These are phyloP conservation scores for Aspergillus carbonarius DNA, from an alignment of 2,329 filamentous ascomycete genomes.

Conservation along the genomic window DNA sequence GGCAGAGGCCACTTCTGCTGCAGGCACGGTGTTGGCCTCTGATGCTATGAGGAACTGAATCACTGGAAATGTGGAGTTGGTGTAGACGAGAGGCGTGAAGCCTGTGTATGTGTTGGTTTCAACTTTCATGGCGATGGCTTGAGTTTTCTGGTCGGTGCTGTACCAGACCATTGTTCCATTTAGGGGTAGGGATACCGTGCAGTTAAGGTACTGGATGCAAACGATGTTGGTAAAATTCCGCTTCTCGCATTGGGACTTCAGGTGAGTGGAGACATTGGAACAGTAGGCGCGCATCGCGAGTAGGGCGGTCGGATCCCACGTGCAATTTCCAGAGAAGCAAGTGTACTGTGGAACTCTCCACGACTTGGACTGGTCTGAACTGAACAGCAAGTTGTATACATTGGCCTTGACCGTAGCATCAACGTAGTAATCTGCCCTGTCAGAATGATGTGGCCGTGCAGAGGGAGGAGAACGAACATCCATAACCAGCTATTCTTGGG, in stretches of 20 bases:
- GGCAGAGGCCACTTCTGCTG: not conserved
- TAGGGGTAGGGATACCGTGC: no score
- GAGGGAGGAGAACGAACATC: no score
- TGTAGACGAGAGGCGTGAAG: not conserved
- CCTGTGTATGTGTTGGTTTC: no score
- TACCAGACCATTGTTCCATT: no score
- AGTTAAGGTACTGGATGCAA: no score
- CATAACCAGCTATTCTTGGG: no score
- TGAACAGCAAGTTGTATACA: conserved; percentile 13
- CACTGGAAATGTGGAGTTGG: not conserved
- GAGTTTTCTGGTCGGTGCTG: no score
- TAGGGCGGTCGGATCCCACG: conserved; percentile 10
- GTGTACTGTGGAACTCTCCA: conserved; percentile 11
- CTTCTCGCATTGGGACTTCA: not conserved
- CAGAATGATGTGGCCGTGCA: no score
- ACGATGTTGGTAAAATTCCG: no score
- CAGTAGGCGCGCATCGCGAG: conserved; percentile 3
- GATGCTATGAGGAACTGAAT: not conserved
- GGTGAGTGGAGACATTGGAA: not conserved
- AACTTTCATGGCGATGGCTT: no score
- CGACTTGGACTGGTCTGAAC: conserved; percentile 1
- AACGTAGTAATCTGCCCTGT: not conserved
- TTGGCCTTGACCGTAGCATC: conserved; percentile 5
- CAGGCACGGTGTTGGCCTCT: not conserved
- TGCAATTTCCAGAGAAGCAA: conserved; percentile 12